Conservation (phyloP, 352 stramenopile species). For the Phytophthora sp. region DNA sequence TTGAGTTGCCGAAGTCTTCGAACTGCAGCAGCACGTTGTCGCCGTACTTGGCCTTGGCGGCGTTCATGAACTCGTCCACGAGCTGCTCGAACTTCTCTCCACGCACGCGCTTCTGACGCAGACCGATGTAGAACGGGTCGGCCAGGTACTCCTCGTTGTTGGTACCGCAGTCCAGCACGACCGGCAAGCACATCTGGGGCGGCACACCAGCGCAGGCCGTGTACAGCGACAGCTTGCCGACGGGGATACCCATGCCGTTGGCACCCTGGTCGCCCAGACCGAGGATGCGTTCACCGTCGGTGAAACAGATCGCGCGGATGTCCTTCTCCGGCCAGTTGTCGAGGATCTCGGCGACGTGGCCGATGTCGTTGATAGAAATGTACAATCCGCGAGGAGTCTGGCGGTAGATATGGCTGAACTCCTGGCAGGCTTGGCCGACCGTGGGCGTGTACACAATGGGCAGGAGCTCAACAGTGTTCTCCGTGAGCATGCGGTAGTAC, state of each 20-base stretch:
- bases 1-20: conserved; percentile 90
- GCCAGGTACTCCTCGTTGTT: conserved; percentile 94
- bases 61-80: conserved; percentile 97
- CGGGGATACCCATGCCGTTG: conserved; percentile 92
- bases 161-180: conserved; percentile 96
- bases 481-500: conserved; percentile 93
- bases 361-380: conserved; percentile 86
- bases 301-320: conserved; percentile 97
- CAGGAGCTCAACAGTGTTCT: conserved; percentile 93
- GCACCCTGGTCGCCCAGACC: conserved; percentile 95
- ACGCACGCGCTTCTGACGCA: conserved; percentile 89
- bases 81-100: conserved; percentile 93
- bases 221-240: conserved; percentile 96
- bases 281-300: conserved; percentile 95
- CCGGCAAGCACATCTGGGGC: conserved; percentile 92
- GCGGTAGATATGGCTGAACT: conserved; percentile 93
- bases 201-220: conserved; percentile 94
- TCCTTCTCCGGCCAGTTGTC: conserved; percentile 97
- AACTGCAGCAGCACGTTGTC: conserved; percentile 87
- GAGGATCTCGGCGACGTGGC: conserved; percentile 89
- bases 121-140: conserved; percentile 95
- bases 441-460: conserved; percentile 98
- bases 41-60: conserved; percentile 90
- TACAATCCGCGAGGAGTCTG: conserved; percentile 93
- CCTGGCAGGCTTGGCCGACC: conserved; percentile 91